These are phyloP conservation scores for Talaromyces sp. DNA, from an alignment of 2,329 filamentous ascomycete species.

Conservation along the genomic window DNA sequence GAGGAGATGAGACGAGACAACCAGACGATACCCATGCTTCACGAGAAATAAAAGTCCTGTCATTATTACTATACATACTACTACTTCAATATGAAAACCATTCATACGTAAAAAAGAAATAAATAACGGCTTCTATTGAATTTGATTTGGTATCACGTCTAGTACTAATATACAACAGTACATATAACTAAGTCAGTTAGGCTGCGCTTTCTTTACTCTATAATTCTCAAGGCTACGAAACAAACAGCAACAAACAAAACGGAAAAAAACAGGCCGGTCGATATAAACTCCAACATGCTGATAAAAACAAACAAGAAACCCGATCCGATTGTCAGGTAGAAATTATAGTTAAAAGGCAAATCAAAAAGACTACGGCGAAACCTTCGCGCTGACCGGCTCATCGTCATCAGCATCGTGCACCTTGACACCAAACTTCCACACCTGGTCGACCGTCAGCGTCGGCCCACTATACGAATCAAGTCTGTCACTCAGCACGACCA, in stretches of 20 bases:
- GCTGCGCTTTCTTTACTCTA: background rate
- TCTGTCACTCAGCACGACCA: slow-evolving; percentile 34
- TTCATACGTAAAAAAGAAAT: background rate
- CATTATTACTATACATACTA: background rate
- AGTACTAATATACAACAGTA: background rate
- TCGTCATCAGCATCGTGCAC: slow-evolving; percentile 30
- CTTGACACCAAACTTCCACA: slow-evolving; percentile 39
- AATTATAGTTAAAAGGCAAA: background rate
- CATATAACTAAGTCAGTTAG: background rate
- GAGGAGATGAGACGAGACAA: background rate
- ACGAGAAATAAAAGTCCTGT: background rate
- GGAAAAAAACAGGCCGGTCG: background rate
- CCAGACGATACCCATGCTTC: slow-evolving; percentile 1
- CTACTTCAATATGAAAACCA: background rate
- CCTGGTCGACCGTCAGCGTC: slow-evolving; percentile 35
- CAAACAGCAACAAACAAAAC: background rate
- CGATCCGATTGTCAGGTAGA: background rate
- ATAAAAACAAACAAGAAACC: background rate
- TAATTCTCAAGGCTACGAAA: background rate
- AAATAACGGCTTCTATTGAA: background rate
- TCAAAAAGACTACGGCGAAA: background rate
- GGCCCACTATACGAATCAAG: slow-evolving; percentile 24
- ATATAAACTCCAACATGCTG: background rate
- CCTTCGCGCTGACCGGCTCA: background rate
- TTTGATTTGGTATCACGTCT: background rate